Evolutionary conservation across 2,329 filamentous ascomycete species (phyloP), one percentile per base, ranked within the genome.

Genomic region (Ophiostoma sp.): DNA sequence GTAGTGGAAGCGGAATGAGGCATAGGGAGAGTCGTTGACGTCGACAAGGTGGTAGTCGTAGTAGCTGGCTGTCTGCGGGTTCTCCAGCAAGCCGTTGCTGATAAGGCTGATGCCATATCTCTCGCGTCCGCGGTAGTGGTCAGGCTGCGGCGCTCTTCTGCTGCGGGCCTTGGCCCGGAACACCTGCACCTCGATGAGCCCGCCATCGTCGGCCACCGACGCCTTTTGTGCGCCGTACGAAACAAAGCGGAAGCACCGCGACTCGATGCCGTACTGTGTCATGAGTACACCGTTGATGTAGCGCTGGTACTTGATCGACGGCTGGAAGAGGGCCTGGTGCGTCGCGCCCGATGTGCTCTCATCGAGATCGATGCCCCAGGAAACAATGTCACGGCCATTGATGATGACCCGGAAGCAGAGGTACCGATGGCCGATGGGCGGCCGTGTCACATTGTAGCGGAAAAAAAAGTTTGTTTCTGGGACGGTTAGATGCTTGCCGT

Each of bases 1-100:
- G 73, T 88, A 88, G 71, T 88, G 83, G 72, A 87, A 86, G 35
- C 80, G 80, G 72, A 87, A 88, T 0, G 80, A 81, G 4, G 81
- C 82, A 72, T 82, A 87, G 0, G 86, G 86, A 1, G 76, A 78
- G 62, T 86, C 82, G 69, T 23, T 83, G 0, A 83, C 76, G 70
- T 88, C 86, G 31, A 81, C 75, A 3, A 88, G 77, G 62, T 80
- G 76, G 77, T 83, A 88, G 72, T 85, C 80, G 73, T 84, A 87
- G 75, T 81, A 87, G 13, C 76, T 80, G 13, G 81, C 79, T 64
- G 84, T 80, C 73, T 86, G 79, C 3, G 85, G 84, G 23, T 79
- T 79, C 23, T 86, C 82, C 2, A 87, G 70, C 7, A 87, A 77
- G 17, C 85, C 85, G n/a, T 81, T 81, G 52, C 82, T 86, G 1